phyloP scores from a whole-genome alignment of 2,329 filamentous ascomycete species.

The Ilyonectria robusta region DNA sequence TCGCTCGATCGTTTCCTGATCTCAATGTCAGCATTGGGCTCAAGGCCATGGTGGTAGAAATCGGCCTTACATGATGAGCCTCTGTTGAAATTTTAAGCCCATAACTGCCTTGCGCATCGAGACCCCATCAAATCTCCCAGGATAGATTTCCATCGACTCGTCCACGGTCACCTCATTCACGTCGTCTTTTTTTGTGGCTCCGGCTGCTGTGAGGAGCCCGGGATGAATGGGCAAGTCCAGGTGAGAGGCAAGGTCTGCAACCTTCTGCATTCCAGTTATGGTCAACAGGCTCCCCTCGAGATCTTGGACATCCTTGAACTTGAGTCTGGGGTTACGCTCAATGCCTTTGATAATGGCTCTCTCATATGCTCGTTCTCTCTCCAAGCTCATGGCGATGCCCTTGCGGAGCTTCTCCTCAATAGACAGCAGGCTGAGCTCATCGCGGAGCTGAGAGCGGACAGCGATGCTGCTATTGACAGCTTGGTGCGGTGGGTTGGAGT shows the following conservation, averaged over 20 bases:
- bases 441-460: not conserved
- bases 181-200: too few relatives aligned
- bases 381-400: slow-evolving; percentile 39
- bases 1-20: slow-evolving; percentile 28
- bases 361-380: slow-evolving; percentile 19
- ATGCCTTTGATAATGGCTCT: not conserved
- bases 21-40: not conserved
- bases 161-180: not conserved
- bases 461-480: not conserved
- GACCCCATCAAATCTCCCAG: too few relatives aligned
- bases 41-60: not conserved
- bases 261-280: slow-evolving; percentile 24
- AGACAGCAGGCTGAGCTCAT: slow-evolving; percentile 31
- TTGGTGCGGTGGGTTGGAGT: not conserved
- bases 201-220: not conserved
- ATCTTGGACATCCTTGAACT: not conserved
- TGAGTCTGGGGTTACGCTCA: not conserved
- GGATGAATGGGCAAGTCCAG: slow-evolving; percentile 10
- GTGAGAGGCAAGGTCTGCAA: slow-evolving; percentile 18
- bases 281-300: slow-evolving; percentile 14
- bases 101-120: not conserved
- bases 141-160: too few relatives aligned
- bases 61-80: slow-evolving; percentile 5
- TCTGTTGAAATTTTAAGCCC: not conserved
- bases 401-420: slow-evolving; percentile 38